phyloP scores from a whole-genome alignment of 75 land plant species.

The Picea sitchensis region DNA sequence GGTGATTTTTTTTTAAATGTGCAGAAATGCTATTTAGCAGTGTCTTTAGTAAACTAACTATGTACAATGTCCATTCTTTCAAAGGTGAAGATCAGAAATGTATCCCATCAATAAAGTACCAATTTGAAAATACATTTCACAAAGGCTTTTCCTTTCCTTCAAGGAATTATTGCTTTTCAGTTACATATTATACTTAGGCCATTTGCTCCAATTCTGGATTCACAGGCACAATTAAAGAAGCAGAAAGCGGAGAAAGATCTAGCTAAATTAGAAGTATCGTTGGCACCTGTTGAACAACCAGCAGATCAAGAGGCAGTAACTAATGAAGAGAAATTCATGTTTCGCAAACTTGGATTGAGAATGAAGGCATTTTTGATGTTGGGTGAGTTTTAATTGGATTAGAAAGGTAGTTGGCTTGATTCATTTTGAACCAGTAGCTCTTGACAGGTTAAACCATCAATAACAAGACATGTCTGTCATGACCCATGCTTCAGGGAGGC shows the following conservation, averaged over 20 bases:
- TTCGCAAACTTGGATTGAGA: constrained; percentile 67
- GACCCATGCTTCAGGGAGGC: constrained; percentile 50
- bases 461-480: constrained; percentile 8
- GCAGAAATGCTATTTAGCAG: no score
- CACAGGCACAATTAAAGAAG: constrained; percentile 66
- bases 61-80: not conserved
- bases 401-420: not conserved
- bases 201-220: not conserved
- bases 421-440: not conserved
- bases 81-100: not conserved
- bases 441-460: not conserved
- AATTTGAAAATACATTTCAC: not conserved
- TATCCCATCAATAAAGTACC: not conserved
- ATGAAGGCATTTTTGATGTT: constrained; percentile 77
- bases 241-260: constrained; percentile 69
- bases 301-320: constrained; percentile 80
- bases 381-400: constrained; percentile 41
- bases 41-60: not conserved
- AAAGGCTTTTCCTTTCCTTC: not conserved
- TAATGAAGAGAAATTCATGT: constrained; percentile 76
- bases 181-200: not conserved
- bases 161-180: not conserved
- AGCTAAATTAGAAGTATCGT: constrained; percentile 56
- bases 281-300: constrained; percentile 52
- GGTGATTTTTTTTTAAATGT: no score